Evolutionary conservation across 257 asterid species (phyloP).

Genomic region (Scutellaria baicalensis): DNA sequence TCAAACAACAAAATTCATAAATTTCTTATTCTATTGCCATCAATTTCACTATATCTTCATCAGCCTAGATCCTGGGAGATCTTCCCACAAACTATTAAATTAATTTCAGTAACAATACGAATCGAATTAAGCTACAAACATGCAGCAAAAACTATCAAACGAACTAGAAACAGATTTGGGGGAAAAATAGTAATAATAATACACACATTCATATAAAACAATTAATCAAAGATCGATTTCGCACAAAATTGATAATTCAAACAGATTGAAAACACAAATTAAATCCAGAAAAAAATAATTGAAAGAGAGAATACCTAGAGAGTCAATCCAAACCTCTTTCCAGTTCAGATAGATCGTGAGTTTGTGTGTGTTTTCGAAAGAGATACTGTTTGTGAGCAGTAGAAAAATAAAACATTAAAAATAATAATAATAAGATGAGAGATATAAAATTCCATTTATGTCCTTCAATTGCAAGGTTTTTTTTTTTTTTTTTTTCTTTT

Average conservation of each 20-base stretch:
- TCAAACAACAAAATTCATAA: constrained; percentile 13
- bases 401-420: neutral
- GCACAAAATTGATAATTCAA: constrained; percentile 1
- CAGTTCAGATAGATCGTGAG: constrained; percentile 19
- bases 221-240: neutral
- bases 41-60: constrained; percentile 2
- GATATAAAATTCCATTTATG: constrained; percentile 5
- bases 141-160: constrained; percentile 4
- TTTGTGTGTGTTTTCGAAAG: neutral
- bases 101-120: neutral
- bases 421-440: neutral
- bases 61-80: constrained; percentile 19
- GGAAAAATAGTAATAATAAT: no score
- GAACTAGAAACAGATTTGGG: neutral
- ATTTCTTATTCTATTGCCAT: neutral
- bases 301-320: constrained; percentile 16
- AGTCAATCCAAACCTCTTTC: constrained; percentile 3
- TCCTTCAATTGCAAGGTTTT: neutral
- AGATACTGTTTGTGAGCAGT: constrained; percentile 12
- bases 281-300: neutral
- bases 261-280: neutral
- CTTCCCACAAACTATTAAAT: neutral
- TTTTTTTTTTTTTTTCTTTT: no score
- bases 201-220: neutral
- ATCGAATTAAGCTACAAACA: constrained; percentile 6